phyloP scores from a whole-genome alignment of 305 asterid species.

The Fraxinus platypoda region DNA sequence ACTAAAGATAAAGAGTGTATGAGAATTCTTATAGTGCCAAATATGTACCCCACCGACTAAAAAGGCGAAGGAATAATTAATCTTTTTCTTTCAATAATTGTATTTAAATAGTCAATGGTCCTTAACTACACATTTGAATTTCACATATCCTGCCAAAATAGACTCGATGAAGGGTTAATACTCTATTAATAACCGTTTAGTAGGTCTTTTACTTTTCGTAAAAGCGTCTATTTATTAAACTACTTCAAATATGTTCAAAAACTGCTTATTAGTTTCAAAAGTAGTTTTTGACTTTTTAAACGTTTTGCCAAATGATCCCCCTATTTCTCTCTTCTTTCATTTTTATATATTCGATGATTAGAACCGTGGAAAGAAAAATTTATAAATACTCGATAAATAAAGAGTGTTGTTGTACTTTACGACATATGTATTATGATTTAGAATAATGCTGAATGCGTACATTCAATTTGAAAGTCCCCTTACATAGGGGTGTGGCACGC shows the following conservation, averaged over 20 bases:
- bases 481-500: no score
- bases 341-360: no score
- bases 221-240: no score
- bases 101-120: constrained; percentile 21
- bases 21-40: background rate
- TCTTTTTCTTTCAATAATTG: constrained; percentile 19
- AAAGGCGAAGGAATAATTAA: background rate
- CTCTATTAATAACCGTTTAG: background rate
- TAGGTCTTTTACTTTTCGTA: no score
- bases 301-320: background rate
- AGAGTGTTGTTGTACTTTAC: no score
- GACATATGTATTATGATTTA: background rate
- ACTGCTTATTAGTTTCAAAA: no score
- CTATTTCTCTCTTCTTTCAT: background rate
- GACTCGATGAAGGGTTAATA: background rate
- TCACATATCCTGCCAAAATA: background rate
- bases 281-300: no score
- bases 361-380: background rate
- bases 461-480: no score
- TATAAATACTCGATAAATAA: background rate
- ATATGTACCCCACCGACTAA: background rate
- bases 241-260: no score
- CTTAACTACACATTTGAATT: constrained; percentile 28
- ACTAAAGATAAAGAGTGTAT: background rate
- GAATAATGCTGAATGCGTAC: no score